phyloP scores from a whole-genome alignment of 1,284 basidiomycete genomes.

The Marasmius tenuissimus region DNA sequence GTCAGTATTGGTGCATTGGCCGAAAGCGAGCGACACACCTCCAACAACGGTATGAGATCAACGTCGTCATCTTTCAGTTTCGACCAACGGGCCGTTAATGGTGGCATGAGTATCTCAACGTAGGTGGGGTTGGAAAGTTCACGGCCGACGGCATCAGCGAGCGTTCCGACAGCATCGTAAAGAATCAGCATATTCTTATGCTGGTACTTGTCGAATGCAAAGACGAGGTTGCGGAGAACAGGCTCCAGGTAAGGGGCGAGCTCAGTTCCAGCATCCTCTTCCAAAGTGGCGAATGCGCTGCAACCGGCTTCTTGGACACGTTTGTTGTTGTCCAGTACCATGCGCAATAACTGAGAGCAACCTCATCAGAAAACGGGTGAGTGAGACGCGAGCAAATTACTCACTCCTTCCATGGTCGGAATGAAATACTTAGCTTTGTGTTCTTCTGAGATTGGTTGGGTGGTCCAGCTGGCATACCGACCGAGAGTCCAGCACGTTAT shows the following conservation, averaged over 20 bases:
- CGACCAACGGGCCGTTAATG: slow-evolving; percentile 88
- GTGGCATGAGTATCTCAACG: slow-evolving; percentile 96
- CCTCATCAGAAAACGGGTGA: slow-evolving; percentile 6
- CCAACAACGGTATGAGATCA: slow-evolving; percentile 91
- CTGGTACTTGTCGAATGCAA: slow-evolving; percentile 98
- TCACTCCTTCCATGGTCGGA: slow-evolving; percentile 96
- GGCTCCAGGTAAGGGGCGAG: slow-evolving; percentile 94
- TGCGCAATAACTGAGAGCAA: slow-evolving; percentile 75
- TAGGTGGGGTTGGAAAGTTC: slow-evolving; percentile 86
- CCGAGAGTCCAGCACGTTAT: slow-evolving; percentile 99
- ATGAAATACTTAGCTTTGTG: slow-evolving; percentile 92
- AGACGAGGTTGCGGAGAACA: slow-evolving; percentile 91
- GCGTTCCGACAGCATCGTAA: slow-evolving; percentile 96
- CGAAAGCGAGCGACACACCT: slow-evolving; percentile 51
- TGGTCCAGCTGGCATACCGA: slow-evolving; percentile 97
- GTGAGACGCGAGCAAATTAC: slow-evolving; percentile 31
- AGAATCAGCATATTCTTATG: slow-evolving; percentile 99
- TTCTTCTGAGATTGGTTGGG: slow-evolving; percentile 77
- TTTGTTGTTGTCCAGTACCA: slow-evolving; percentile 99
- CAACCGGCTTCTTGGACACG: slow-evolving; percentile 99
- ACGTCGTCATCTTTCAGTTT: slow-evolving; percentile 89
- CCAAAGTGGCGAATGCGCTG: slow-evolving; percentile 96
- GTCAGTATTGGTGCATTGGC: slow-evolving; percentile 6
- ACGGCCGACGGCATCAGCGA: slow-evolving; percentile 93
- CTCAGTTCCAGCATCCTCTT: slow-evolving; percentile 93